A percentile compares a stretch with the other conserved stretches of the same genome.
Conservation (phyloP, 2,329 filamentous ascomycete genomes). For the Claviceps monticola region DNA sequence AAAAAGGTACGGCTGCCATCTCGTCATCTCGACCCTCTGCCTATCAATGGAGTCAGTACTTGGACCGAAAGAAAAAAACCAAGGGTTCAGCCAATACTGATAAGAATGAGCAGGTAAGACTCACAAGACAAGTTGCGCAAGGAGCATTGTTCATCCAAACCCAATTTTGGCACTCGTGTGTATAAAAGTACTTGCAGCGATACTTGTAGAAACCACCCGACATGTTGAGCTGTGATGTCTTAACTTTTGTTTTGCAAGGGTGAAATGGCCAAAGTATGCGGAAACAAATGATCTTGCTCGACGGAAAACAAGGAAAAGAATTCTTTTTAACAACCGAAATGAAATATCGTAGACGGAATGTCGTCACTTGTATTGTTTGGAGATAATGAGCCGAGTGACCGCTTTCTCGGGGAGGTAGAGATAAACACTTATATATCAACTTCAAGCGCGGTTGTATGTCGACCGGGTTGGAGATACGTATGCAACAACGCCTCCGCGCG, state of each 20-base stretch:
- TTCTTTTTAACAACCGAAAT: background rate
- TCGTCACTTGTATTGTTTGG: background rate
- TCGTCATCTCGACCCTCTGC: slow-evolving; percentile 35
- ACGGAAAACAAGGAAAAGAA: background rate
- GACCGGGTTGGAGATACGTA: background rate
- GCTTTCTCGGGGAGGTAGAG: background rate
- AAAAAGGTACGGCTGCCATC: slow-evolving; percentile 13
- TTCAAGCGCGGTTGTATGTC: background rate
- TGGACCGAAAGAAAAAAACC: background rate
- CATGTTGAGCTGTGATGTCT: slow-evolving; percentile 11
- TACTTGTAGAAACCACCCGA: slow-evolving; percentile 36
- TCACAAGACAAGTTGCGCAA: slow-evolving; percentile 36
- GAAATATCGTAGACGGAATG: background rate
- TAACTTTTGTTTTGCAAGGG: background rate
- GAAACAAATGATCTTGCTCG: background rate
- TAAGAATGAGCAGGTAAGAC: slow-evolving; percentile 10
- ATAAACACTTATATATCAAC: background rate
- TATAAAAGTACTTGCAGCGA: slow-evolving; percentile 40
- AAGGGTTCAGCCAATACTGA: background rate
- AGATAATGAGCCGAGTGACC: background rate
- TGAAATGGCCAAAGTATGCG: too few relatives aligned
- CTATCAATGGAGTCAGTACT: slow-evolving; percentile 16
- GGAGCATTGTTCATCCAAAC: slow-evolving; percentile 37
- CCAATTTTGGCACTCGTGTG: slow-evolving; percentile 39
- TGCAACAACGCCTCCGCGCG: too few relatives aligned